Conservation (phyloP, 345 rosid genomes). For the Linum lewisii region DNA sequence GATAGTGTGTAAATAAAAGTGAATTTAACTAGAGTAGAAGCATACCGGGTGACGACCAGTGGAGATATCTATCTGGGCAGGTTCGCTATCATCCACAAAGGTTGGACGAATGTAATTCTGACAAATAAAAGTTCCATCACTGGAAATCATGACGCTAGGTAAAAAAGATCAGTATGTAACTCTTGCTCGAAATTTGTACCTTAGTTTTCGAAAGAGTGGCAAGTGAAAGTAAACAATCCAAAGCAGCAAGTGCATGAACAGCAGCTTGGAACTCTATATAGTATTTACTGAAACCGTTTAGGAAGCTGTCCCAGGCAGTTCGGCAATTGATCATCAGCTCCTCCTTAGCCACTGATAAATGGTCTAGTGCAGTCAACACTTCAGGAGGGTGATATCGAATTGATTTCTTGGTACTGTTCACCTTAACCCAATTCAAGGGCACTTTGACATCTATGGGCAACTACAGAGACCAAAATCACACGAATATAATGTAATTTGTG, state of each 20-base stretch:
- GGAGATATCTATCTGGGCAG: constrained; percentile 59
- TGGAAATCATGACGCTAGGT: constrained; percentile 10
- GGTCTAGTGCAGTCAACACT: constrained; percentile 60
- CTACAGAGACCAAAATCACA: constrained; percentile 32
- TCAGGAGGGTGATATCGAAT: constrained; percentile 93
- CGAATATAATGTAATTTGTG: constrained; percentile 1
- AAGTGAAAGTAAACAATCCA: constrained; percentile 85
- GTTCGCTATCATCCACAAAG: constrained; percentile 53
- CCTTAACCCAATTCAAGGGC: constrained; percentile 72
- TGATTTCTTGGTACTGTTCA: constrained; percentile 76
- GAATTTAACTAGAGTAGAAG: constrained; percentile 1
- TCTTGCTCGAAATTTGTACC: constrained; percentile 26
- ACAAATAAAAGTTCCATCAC: constrained; percentile 5
- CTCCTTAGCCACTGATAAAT: constrained; percentile 67
- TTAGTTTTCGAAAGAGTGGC: constrained; percentile 74
- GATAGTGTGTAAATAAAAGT: background rate
- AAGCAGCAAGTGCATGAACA: constrained; percentile 72
- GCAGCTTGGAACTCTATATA: constrained; percentile 71
- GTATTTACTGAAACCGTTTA: constrained; percentile 47
- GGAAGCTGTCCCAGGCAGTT: constrained; percentile 75
- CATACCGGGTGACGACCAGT: constrained; percentile 92
- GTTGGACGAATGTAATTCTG: constrained; percentile 73
- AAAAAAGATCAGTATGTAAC: constrained; percentile 5
- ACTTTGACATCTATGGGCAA: constrained; percentile 59
- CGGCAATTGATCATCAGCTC: constrained; percentile 55